phyloP scores from a whole-genome alignment of 208 protist species.

The Wallacemonas sp. region DNA sequence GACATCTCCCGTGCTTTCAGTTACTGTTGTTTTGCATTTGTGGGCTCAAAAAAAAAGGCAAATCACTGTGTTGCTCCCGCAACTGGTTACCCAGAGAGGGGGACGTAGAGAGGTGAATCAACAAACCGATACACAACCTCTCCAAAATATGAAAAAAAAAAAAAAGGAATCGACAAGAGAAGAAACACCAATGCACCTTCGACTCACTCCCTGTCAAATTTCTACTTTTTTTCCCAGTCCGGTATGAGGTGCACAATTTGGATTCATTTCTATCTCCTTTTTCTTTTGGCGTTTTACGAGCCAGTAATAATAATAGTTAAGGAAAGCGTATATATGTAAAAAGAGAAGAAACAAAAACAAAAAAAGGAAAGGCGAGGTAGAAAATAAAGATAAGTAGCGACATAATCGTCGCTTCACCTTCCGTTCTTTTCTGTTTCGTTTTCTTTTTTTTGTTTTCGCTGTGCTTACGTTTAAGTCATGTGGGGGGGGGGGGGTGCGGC shows the following conservation, averaged over 20 bases:
- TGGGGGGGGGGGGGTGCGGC: too few species aligned
- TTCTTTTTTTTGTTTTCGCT: too few species aligned
- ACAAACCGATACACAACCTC: not conserved
- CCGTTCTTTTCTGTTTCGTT: too few species aligned
- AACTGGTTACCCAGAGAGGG: not conserved
- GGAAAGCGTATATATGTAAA: constrained; percentile 12
- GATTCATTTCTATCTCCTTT: too few species aligned
- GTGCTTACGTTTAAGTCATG: too few species aligned
- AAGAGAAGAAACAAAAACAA: constrained; percentile 20
- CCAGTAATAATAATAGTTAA: not conserved
- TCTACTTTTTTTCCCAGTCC: too few species aligned
- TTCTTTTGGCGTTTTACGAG: too few species aligned
- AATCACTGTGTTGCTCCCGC: constrained; percentile 1
- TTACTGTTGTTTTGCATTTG: not conserved
- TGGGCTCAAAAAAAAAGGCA: not conserved
- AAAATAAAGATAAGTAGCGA: constrained; percentile 18
- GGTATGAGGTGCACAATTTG: too few species aligned
- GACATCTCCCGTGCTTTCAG: not conserved
- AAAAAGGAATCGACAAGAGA: not conserved
- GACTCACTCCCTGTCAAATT: too few species aligned
- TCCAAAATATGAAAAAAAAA: not conserved
- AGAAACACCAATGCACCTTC: too few species aligned
- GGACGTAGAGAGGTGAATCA: not conserved
- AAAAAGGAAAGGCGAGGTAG: constrained; percentile 18
- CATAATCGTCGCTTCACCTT: too few species aligned